Evolutionary conservation across 768 basidiomycete genomes (phyloP).

Genomic region (Lactarius indigo): DNA sequence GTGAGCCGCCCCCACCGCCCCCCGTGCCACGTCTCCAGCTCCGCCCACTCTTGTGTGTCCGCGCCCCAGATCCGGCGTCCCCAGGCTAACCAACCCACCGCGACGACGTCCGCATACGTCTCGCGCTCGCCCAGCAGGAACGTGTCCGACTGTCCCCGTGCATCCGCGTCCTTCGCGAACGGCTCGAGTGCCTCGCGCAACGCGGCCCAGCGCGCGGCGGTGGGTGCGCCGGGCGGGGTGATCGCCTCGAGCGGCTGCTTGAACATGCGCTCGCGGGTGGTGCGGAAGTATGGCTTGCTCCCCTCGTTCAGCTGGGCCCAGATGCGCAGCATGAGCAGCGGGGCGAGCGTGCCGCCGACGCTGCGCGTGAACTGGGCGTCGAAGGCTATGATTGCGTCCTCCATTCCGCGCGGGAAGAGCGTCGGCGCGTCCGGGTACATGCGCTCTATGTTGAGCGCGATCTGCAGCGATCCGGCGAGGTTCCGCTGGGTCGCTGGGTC

Average conservation of each 20-base stretch:
- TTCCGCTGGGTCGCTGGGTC: conserved; percentile 38
- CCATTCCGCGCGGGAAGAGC: conserved; percentile 34
- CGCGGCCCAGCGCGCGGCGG: conserved; percentile 37
- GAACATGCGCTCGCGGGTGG: conserved; percentile 34
- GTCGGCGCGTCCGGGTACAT: conserved; percentile 41
- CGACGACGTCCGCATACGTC: conserved; percentile 41
- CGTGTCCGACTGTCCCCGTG: conserved; percentile 14
- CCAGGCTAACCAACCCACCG: conserved; percentile 35
- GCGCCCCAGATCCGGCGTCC: conserved; percentile 35
- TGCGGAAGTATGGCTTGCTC: conserved; percentile 40
- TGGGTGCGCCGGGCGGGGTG: conserved; percentile 32
- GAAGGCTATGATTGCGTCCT: conserved; percentile 24
- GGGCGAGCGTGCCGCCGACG: neutral
- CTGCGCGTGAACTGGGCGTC: conserved; percentile 27
- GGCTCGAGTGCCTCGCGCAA: conserved; percentile 34
- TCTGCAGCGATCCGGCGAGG: conserved; percentile 41
- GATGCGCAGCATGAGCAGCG: conserved; percentile 15
- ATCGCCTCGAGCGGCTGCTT: conserved; percentile 39
- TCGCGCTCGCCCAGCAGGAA: conserved; percentile 37
- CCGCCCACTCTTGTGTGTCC: conserved; percentile 42
- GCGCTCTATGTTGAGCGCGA: conserved; percentile 47
- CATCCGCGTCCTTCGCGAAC: conserved; percentile 21
- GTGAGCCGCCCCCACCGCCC: conserved; percentile 32
- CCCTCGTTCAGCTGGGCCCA: conserved; percentile 32
- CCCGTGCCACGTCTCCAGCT: conserved; percentile 37